Evolutionary conservation across 1,284 basidiomycete species (phyloP), one percentile per base, ranked within the genome.

Genomic region (Papiliotrema flavescens): DNA sequence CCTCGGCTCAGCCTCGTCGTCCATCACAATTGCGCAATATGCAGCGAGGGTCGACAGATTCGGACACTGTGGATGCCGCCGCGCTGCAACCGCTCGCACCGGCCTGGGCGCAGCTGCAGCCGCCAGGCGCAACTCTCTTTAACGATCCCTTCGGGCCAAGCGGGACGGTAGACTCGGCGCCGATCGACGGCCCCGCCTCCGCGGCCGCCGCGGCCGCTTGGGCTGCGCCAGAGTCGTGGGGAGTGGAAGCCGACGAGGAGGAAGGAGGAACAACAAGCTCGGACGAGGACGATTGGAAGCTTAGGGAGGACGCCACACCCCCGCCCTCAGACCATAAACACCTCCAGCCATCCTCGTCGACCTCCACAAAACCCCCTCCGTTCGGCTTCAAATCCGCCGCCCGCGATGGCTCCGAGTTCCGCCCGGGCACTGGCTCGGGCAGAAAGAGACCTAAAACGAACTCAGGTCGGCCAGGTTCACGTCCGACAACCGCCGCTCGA

Each of bases 181-280:
- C 34, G 17, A 28, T 13, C 11, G 24, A 19, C 23, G 13, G 46
- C 46, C 24, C 6, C 11, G 6, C 14, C 36, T 22, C 17, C 39
- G 17, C 20, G 7, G 19, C 17, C 32, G 47, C 55, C 0, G 49
- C 56, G 5, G 57, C 57, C 0, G 73, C 75, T 2, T 81, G 80
- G 80, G 77, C 77, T 1, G 79, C 80, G 0, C 80, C 80, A 2
- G 80, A 81, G 55, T 79, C 77, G 14, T 81, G 80, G 80, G 80
- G 79, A 15, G 80, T 81, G 15, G 79, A 81, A 59, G 76, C 68
- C 0, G 79, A 79, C 41, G 76, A 74, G 23, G 73, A 70, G 14
- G 58, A 58, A 8, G 70, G 69, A 17, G 64, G 64, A 19, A 56
- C 49, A 17, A 41, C 54, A 2, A 47, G 52, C 15, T 64, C 63